Evolutionary conservation across 2,329 filamentous ascomycete genomes (phyloP).

Genomic region (Knufia petricola): DNA sequence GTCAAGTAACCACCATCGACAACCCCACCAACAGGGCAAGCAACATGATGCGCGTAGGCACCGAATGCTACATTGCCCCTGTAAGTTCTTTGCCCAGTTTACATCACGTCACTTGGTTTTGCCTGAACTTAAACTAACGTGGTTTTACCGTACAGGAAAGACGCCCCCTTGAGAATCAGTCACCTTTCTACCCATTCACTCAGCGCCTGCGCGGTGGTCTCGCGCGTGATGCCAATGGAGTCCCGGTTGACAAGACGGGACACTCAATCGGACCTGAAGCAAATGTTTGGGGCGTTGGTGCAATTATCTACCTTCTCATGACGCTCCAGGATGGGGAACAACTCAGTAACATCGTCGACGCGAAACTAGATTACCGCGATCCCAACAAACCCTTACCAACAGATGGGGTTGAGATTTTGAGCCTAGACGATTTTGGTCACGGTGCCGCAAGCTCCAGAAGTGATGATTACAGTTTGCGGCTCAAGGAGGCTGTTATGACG

Average conservation of each 20-base stretch:
- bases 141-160: background rate
- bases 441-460: no score
- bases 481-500: background rate
- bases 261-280: background rate
- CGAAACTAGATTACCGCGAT: background rate
- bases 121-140: background rate
- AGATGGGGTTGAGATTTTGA: no score
- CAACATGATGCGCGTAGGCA: background rate
- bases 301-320: background rate
- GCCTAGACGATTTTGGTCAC: no score
- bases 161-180: background rate
- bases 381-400: background rate
- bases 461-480: no score
- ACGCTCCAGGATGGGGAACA: conserved; percentile 11
- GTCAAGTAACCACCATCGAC: conserved; percentile 10
- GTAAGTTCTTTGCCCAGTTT: conserved; percentile 5
- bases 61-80: conserved; percentile 4
- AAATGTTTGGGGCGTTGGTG: background rate
- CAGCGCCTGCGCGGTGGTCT: background rate
- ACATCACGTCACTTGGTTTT: background rate
- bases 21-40: background rate
- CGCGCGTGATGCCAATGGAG: background rate
- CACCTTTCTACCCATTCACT: background rate
- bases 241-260: background rate
- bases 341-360: conserved; percentile 8